These are phyloP conservation scores for Eimeria praecox DNA, from an alignment of 169 alveolate genomes.

Conservation along the genomic window DNA sequence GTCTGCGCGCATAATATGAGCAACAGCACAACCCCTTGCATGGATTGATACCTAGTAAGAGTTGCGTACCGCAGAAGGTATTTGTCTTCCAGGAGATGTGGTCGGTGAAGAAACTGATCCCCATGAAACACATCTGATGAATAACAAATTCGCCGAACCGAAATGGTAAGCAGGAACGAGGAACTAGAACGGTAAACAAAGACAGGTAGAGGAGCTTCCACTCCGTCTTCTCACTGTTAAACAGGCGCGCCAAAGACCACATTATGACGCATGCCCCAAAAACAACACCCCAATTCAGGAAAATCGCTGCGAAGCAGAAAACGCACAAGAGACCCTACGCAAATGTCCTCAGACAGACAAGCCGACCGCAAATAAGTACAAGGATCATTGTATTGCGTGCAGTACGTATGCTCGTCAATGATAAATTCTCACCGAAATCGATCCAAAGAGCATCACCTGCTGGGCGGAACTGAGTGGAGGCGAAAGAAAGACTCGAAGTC, in stretches of 20 bases:
- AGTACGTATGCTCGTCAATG: neutral
- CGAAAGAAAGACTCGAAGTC: conserved; percentile 59
- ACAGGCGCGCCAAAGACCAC: conserved; percentile 56
- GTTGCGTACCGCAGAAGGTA: conserved; percentile 24
- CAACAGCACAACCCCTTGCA: neutral
- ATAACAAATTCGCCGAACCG: conserved; percentile 24
- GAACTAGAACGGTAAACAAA: conserved; percentile 28
- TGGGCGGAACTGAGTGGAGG: conserved; percentile 33
- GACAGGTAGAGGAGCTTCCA: conserved; percentile 31
- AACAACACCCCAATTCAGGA: conserved; percentile 47
- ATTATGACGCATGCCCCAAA: conserved; percentile 59
- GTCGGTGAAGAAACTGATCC: conserved; percentile 58
- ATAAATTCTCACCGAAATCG: conserved; percentile 4
- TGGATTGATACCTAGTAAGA: neutral
- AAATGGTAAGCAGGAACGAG: conserved; percentile 53
- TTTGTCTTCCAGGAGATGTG: conserved; percentile 27
- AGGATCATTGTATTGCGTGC: neutral
- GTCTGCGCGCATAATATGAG: neutral
- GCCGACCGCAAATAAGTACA: neutral
- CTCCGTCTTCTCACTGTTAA: conserved; percentile 40
- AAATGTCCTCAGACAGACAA: neutral
- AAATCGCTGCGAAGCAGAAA: conserved; percentile 50
- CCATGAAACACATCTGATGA: conserved; percentile 62
- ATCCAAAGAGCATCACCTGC: conserved; percentile 18
- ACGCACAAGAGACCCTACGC: neutral